A percentile compares a stretch with the other conserved stretches of the same genome.
Conservation (phyloP, 257 asterid genomes). For the Asclepias syriaca region DNA sequence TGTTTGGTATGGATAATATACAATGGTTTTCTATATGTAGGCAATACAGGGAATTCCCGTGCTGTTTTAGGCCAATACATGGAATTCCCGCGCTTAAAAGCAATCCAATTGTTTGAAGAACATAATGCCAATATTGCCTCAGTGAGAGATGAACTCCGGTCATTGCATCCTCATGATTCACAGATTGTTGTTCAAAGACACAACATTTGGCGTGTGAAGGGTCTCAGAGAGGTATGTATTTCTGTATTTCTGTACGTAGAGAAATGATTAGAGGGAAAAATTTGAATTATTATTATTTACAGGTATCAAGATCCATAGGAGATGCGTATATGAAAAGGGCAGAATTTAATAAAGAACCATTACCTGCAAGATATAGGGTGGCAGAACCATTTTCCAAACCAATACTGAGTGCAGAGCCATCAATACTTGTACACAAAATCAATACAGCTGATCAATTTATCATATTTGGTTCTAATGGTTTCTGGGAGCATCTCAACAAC, state of each 20-base stretch:
- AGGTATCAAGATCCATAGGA: slow-evolving; percentile 93
- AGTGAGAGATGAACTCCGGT: slow-evolving; percentile 65
- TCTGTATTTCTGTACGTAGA: too few relatives aligned
- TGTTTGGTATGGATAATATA: slow-evolving; percentile 84
- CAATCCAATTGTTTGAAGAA: slow-evolving; percentile 69
- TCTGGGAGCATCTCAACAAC: slow-evolving; percentile 97
- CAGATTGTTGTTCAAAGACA: slow-evolving; percentile 81
- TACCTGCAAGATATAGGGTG: slow-evolving; percentile 64
- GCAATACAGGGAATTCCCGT: slow-evolving; percentile 94
- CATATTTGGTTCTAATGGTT: slow-evolving; percentile 90
- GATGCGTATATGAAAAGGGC: slow-evolving; percentile 83
- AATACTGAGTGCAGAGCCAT: slow-evolving; percentile 77
- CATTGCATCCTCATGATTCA: slow-evolving; percentile 76
- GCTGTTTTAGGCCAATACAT: slow-evolving; percentile 61
- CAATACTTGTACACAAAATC: slow-evolving; percentile 60
- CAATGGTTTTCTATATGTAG: slow-evolving; percentile 66
- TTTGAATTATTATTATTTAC: neutral
- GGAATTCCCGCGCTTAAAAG: too few relatives aligned
- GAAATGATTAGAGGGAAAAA: too few relatives aligned
- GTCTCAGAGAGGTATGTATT: slow-evolving; percentile 72
- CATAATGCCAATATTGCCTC: slow-evolving; percentile 75
- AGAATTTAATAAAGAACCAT: slow-evolving; percentile 80
- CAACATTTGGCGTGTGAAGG: slow-evolving; percentile 96
- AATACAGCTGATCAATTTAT: slow-evolving; percentile 60
- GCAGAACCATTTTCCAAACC: slow-evolving; percentile 57